Evolutionary conservation across 2,329 filamentous ascomycete genomes (phyloP).

Genomic region (Alternaria sp.): DNA sequence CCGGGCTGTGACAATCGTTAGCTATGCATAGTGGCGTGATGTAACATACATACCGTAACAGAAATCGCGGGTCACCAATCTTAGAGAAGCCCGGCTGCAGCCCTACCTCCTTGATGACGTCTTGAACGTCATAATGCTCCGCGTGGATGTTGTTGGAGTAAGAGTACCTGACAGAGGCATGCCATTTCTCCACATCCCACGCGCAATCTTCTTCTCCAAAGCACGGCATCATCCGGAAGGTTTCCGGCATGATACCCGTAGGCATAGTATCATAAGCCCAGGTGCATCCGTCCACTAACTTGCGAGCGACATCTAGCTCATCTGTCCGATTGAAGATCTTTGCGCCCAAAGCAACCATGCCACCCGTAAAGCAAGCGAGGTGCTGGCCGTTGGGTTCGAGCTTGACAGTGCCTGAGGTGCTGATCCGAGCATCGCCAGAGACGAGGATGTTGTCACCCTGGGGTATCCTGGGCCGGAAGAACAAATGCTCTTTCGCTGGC

Average conservation of each 20-base stretch:
- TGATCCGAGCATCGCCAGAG: constrained; percentile 62
- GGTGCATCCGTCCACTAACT: constrained; percentile 62
- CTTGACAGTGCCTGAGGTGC: constrained; percentile 52
- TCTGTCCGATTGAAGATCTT: constrained; percentile 58
- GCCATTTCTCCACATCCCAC: constrained; percentile 54
- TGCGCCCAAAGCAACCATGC: constrained; percentile 62
- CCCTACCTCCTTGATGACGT: constrained; percentile 48
- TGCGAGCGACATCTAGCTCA: constrained; percentile 58
- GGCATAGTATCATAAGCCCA: constrained; percentile 61
- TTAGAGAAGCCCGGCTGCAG: constrained; percentile 51
- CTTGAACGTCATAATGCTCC: constrained; percentile 24
- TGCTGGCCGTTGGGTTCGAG: constrained; percentile 57
- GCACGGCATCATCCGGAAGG: constrained; percentile 54
- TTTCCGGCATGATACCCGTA: constrained; percentile 63
- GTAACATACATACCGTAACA: constrained; percentile 50
- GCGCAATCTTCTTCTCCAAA: constrained; percentile 47
- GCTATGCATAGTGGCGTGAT: too few species aligned
- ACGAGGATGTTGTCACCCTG: constrained; percentile 74
- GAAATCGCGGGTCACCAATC: constrained; percentile 48
- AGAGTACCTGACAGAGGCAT: constrained; percentile 44
- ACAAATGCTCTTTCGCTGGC: constrained; percentile 73
- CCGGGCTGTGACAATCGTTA: constrained; percentile 66
- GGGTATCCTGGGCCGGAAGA: constrained; percentile 78
- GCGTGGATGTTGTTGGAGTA: constrained; percentile 19
- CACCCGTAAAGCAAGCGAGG: constrained; percentile 62